Conservation (phyloP, 305 asterid genomes). For the Solanum aculeatissimum region DNA sequence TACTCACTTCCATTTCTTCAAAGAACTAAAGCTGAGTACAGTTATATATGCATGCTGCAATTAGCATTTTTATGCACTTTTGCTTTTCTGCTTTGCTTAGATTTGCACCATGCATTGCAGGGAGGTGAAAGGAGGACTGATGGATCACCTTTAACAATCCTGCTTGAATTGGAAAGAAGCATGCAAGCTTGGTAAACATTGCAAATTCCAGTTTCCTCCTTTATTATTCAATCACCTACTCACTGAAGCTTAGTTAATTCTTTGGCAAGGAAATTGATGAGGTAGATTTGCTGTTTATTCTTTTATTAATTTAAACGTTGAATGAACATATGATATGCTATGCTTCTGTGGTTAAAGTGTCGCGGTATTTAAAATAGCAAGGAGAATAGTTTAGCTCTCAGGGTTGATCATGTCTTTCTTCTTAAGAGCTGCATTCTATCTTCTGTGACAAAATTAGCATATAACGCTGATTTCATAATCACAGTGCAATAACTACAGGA, state of each 20-base stretch:
- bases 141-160: not conserved
- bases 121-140: not conserved
- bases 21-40: not conserved
- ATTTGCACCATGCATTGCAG: not conserved
- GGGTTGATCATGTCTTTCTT: not conserved
- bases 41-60: not conserved
- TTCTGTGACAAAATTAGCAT: not conserved
- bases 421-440: not conserved
- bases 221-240: not conserved
- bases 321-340: not conserved
- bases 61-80: not conserved
- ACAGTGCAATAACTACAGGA: slow-evolving; percentile 12
- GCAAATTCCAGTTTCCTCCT: not conserved
- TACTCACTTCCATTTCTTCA: not conserved
- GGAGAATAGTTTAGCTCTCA: not conserved
- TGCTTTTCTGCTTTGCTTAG: not conserved
- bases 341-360: not conserved
- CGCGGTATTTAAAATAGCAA: not conserved
- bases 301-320: not conserved
- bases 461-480: not conserved
- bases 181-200: not conserved
- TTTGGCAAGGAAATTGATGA: not conserved
- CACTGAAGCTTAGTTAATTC: not conserved
- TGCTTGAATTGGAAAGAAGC: not conserved
- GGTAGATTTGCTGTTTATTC: not conserved